A percentile compares a stretch with the other conserved stretches of the same genome.
Conservation (phyloP, 495 filamentous ascomycete species). For the Massariosphaeria phaeospora region DNA sequence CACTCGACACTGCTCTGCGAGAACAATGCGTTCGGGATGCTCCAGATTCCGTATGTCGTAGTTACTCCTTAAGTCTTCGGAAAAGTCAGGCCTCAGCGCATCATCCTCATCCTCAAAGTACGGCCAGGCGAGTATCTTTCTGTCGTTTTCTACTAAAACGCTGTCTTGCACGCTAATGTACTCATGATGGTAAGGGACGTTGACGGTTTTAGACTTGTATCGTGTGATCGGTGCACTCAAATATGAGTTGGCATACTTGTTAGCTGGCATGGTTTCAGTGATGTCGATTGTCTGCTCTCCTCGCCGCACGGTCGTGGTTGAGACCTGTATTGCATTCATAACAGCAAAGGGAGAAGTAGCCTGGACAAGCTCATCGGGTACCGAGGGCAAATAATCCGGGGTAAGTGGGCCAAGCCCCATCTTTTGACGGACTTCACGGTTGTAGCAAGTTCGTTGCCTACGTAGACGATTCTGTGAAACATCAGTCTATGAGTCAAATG, state of each 20-base stretch:
- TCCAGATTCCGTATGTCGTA: background rate
- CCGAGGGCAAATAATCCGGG: background rate
- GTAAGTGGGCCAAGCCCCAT: background rate
- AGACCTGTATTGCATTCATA: slow-evolving; percentile 18
- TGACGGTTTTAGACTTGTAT: slow-evolving; percentile 4
- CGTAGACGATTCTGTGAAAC: background rate
- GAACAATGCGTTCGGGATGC: background rate
- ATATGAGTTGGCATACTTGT: background rate
- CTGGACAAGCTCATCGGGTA: background rate
- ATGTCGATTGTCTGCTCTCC: background rate
- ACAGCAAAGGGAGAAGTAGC: slow-evolving; percentile 11
- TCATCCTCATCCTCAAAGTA: slow-evolving; percentile 35
- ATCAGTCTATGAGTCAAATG: background rate
- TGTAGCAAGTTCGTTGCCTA: slow-evolving; percentile 10
- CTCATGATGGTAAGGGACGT: slow-evolving; percentile 16
- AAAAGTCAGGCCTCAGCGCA: background rate
- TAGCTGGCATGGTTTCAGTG: background rate
- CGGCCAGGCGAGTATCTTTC: slow-evolving; percentile 32
- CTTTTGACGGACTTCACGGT: slow-evolving; percentile 3
- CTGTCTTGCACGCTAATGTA: slow-evolving; percentile 18
- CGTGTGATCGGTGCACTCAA: slow-evolving; percentile 4
- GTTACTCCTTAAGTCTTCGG: slow-evolving; percentile 6
- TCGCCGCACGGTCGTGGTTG: background rate
- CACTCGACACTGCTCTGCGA: slow-evolving; percentile 17
- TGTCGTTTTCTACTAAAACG: slow-evolving; percentile 35